Evolutionary conservation across 169 alveolate species (phyloP), one percentile per base, ranked within the genome.

Genomic region (Plasmodium yoelii): DNA sequence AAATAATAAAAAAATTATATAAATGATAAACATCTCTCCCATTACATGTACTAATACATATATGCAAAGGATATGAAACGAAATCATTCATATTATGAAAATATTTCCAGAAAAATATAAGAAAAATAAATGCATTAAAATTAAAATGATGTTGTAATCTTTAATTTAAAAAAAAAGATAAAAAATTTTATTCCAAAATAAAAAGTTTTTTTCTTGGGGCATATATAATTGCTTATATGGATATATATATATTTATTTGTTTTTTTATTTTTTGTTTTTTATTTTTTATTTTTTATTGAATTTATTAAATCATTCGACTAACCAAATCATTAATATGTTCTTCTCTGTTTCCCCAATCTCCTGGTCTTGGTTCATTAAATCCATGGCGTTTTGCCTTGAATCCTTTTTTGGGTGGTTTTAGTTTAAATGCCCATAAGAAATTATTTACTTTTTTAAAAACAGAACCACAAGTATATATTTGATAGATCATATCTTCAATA

Each of bases 371-470:
- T 92, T 97, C 99, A 86, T 96, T 93, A 97, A 95, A 98, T 57
- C 99, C 98, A 92, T 97, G 99, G 86, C 99, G 97, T 97, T 99
- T 98, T 92, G 97, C 96, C 72, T 93, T 97, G 97, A 97, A 98
- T 55, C 99, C 99, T 86, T 98, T 98, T 91, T 96, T 97, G 49
- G 99, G 99, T 61, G 99, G 95, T 95, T 94, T 94, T 74, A 99
- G 97, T 93, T 99, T 98, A 98, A 98, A 99, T 49, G 99, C 99
- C 99, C 99, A 98, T 73, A 99, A 93, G 97, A 98, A 97, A 94
- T 96, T 96, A 96, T 97, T 97, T 77, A 98, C 99, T 95, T 98
- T 98, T 97, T 98, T 98, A 98, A 99, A 99, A 94, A 97, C 97
- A 55, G 99, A 99, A 56, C 99, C 99, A 90, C 98, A 97, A 49